Evolutionary conservation across 208 protist genomes (phyloP).

Genomic region (Endotrypanum monterogeii): DNA sequence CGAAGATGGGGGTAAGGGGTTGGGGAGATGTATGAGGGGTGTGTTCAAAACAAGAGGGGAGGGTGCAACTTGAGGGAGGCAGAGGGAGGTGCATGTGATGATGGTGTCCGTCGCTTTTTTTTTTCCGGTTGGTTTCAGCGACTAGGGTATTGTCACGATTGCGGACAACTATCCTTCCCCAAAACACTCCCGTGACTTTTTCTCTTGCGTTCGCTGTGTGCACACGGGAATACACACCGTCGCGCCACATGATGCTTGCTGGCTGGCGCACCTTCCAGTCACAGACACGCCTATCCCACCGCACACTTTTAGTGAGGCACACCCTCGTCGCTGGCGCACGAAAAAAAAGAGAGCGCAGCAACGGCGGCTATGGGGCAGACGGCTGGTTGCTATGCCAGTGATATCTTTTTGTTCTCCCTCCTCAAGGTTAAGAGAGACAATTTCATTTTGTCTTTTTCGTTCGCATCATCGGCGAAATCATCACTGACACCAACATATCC

Average conservation of each 20-base stretch:
- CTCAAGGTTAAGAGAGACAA: not conserved
- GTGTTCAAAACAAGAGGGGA: not conserved
- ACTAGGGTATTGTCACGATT: not conserved
- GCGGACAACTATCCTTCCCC: not conserved
- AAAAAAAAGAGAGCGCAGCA: not conserved
- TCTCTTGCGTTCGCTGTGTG: not conserved
- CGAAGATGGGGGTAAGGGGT: too few species aligned
- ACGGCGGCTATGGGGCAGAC: not conserved
- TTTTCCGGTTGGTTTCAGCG: not conserved
- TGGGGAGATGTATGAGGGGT: not conserved
- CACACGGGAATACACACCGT: not conserved
- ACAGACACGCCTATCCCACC: not conserved
- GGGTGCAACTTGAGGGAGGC: not conserved
- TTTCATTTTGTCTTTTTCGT: not conserved
- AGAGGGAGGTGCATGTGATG: not conserved
- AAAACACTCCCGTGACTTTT: too few species aligned
- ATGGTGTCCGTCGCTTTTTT: not conserved
- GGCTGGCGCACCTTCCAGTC: too few species aligned
- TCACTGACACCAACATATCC: not conserved
- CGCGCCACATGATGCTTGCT: not conserved
- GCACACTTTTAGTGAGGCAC: not conserved
- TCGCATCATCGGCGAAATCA: not conserved
- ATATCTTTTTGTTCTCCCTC: not conserved
- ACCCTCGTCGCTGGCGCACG: not conserved
- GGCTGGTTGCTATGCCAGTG: not conserved